Evolutionary conservation across 2,329 filamentous ascomycete genomes (phyloP).

Genomic region (Calonectria hawksworthii): DNA sequence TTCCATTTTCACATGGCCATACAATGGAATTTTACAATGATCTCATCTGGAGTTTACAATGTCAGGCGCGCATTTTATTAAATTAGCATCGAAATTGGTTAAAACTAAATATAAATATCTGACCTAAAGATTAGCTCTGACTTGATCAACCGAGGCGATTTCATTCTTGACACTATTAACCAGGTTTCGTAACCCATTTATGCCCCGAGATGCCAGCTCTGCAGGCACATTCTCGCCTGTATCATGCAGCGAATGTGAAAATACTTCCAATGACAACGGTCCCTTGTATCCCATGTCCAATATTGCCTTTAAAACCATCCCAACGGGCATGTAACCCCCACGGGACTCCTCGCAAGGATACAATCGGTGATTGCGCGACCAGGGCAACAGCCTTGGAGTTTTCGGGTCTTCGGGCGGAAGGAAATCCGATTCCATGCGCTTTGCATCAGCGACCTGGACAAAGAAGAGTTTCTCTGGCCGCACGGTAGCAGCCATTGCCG

Average conservation of each 20-base stretch:
- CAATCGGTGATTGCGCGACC: constrained; percentile 27
- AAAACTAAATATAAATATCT: too few relatives aligned
- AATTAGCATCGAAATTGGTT: too few relatives aligned
- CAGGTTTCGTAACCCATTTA: constrained; percentile 8
- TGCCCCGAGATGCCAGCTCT: constrained; percentile 15
- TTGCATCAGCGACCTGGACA: constrained; percentile 30
- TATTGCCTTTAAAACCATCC: constrained; percentile 24
- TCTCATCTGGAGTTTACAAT: too few relatives aligned
- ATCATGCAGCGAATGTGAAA: constrained; percentile 25
- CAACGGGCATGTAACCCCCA: constrained; percentile 32
- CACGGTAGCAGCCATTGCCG: constrained; percentile 26
- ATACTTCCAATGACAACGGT: constrained; percentile 31
- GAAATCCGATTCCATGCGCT: constrained; percentile 23
- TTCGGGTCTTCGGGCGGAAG: constrained; percentile 3
- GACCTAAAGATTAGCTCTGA: constrained; percentile 14
- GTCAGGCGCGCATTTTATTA: background rate
- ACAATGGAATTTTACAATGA: too few relatives aligned
- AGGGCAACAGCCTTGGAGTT: constrained; percentile 24
- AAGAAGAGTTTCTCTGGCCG: constrained; percentile 31
- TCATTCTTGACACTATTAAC: background rate
- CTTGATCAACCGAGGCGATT: background rate
- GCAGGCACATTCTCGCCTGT: constrained; percentile 14
- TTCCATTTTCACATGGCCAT: too few relatives aligned
- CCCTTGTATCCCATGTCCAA: constrained; percentile 30
- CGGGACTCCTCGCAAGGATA: constrained; percentile 22